Conservation (phyloP, 139 green algal species). For the Chlamydomonas schloesseri region DNA sequence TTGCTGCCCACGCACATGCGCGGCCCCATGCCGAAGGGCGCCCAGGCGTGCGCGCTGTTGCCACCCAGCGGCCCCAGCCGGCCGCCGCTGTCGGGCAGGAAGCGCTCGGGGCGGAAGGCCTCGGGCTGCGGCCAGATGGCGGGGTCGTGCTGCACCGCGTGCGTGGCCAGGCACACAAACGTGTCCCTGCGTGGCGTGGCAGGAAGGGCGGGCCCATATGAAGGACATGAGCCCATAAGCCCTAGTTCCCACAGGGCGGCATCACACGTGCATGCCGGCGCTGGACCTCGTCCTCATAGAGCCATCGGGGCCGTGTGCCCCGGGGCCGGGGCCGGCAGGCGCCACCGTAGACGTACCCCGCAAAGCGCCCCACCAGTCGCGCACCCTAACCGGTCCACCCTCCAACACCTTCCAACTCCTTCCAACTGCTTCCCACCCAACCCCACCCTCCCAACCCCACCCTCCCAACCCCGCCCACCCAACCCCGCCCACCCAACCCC, state of each 20-base stretch:
- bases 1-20: conserved; percentile 63
- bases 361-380: too few relatives aligned
- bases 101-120: conserved; percentile 45
- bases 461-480: too few relatives aligned
- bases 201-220: not conserved
- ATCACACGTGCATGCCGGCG: not conserved
- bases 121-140: conserved; percentile 35
- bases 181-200: not conserved
- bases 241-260: not conserved
- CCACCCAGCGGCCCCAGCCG: not conserved
- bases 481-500: too few relatives aligned
- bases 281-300: too few relatives aligned
- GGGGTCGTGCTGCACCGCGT: conserved; percentile 17
- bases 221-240: not conserved
- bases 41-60: not conserved
- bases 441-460: too few relatives aligned
- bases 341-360: too few relatives aligned
- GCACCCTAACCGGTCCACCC: too few relatives aligned
- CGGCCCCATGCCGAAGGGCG: conserved; percentile 52
- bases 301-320: not conserved
- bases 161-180: not conserved
- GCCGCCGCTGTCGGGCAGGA: conserved; percentile 9
- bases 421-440: too few relatives aligned
- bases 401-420: too few relatives aligned
- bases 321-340: too few relatives aligned